Base-by-base conservation (phyloP, 768 basidiomycete species). In the Calocera cornea region DNA sequence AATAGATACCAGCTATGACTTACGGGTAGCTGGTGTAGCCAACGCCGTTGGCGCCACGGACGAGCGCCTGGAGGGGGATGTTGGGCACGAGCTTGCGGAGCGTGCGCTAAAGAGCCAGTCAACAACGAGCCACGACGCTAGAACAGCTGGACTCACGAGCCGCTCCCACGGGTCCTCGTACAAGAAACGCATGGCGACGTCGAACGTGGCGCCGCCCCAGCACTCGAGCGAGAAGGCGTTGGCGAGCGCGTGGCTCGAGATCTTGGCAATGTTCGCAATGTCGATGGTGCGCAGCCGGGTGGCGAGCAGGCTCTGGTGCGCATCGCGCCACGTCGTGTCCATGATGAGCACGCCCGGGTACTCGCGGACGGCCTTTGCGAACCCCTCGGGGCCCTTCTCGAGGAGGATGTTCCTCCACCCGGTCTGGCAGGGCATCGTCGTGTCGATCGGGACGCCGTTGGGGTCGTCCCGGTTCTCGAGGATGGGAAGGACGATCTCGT, bases 101-200 rank as follows among this genome's bases (percentile, higher is more conserved):
- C 17, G 89, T 87, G 70, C 97, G 87, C 90, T 93, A 54, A 3
- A 72, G 31, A 16, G 10, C 29, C 27, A 19, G 38, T 66, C 19
- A 10, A 24, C 27, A 66, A 17, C 44, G 16, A 33, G 50, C n/a
- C 10, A 8, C 11, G 19, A 38, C 29, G 33, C 29, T 40, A 27
- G 16, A 44, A 11, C 19, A 64, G 17, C 22, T 2, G 16, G 14
- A 70, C 86, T 64, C 71, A 92, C 91, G 79, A 99, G 80, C 71
- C 97, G 87, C 76, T 98, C 97, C 97, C 97, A 99, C 72, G 97
- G 97, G 78, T 99, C 97, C 77, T 99, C 97, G 76, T 99, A 98
- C 76, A 99, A 79, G 88, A 99, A 98, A 54, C 95, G 88, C 94
- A 97, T 97, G 27, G 95, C 90, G 64, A 99, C 95, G 77, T 98